A percentile compares a stretch with the other conserved stretches of the same genome.
phyloP scores from a whole-genome alignment of 2,329 filamentous ascomycete species.

The Trichoderma sp. region DNA sequence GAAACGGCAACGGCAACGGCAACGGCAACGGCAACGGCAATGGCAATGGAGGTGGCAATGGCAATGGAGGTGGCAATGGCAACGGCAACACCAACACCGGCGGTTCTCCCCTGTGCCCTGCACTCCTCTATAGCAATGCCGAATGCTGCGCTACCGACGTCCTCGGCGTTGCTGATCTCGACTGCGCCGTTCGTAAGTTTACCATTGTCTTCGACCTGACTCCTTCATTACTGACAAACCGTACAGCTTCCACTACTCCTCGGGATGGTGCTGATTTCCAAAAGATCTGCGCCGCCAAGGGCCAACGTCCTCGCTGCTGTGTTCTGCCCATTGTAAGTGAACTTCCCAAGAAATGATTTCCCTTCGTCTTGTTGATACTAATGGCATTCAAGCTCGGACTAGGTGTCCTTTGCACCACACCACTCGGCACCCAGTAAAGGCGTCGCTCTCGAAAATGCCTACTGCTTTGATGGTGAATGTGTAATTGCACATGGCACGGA shows the following conservation, averaged over 20 bases:
- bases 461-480: not conserved
- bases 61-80: not conserved
- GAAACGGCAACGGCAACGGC: not conserved
- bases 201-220: no score
- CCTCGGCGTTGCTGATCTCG: not conserved
- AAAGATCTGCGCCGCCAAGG: no score
- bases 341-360: fast-evolving
- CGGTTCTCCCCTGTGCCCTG: not conserved
- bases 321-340: constrained; percentile 21
- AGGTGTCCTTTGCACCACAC: constrained; percentile 20
- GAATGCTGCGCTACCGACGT: constrained; percentile 21
- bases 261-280: no score
- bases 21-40: not conserved
- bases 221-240: no score
- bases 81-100: no score
- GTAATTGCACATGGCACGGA: not conserved
- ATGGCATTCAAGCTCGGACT: not conserved
- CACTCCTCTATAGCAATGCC: not conserved
- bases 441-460: no score
- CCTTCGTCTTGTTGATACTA: not conserved
- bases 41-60: not conserved
- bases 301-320: not conserved
- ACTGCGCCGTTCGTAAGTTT: constrained; percentile 21
- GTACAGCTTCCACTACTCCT: no score
- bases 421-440: no score